These are phyloP conservation scores for Fragaria vesca DNA, from an alignment of 306 rosid species.

Conservation along the genomic window DNA sequence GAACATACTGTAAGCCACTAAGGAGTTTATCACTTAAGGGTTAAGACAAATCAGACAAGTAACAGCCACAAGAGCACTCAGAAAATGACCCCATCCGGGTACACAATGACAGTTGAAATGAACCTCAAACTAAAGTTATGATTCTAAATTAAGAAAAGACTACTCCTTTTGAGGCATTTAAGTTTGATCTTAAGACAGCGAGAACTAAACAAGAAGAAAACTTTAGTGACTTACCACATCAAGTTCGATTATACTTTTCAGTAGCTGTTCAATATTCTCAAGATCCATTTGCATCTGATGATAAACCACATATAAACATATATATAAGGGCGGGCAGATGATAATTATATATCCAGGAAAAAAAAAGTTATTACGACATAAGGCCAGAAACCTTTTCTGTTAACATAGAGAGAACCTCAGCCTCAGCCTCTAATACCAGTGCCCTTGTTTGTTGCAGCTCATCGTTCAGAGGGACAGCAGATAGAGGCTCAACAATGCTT, in stretches of 20 bases:
- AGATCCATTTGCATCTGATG: constrained; percentile 80
- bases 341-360: constrained; percentile 7
- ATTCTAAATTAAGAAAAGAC: background rate
- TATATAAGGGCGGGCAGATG: constrained; percentile 8
- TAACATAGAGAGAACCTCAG: constrained; percentile 71
- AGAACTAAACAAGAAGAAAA: background rate
- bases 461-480: constrained; percentile 81
- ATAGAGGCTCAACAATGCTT: constrained; percentile 75
- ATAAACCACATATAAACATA: constrained; percentile 21
- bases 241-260: constrained; percentile 56
- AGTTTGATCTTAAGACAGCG: constrained; percentile 12
- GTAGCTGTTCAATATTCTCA: constrained; percentile 60
- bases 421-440: constrained; percentile 76
- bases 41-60: background rate
- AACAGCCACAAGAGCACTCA: background rate
- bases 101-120: constrained; percentile 2
- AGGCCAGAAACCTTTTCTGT: constrained; percentile 62
- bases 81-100: background rate
- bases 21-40: constrained; percentile 1
- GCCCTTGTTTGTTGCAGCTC: constrained; percentile 83
- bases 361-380: constrained; percentile 32
- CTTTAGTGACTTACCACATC: constrained; percentile 69
- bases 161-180: constrained; percentile 11
- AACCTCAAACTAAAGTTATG: background rate
- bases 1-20: constrained; percentile 25